These are phyloP conservation scores for Cutaneotrichosporon spelunceum DNA, from an alignment of 1,284 basidiomycete species.

Conservation along the genomic window DNA sequence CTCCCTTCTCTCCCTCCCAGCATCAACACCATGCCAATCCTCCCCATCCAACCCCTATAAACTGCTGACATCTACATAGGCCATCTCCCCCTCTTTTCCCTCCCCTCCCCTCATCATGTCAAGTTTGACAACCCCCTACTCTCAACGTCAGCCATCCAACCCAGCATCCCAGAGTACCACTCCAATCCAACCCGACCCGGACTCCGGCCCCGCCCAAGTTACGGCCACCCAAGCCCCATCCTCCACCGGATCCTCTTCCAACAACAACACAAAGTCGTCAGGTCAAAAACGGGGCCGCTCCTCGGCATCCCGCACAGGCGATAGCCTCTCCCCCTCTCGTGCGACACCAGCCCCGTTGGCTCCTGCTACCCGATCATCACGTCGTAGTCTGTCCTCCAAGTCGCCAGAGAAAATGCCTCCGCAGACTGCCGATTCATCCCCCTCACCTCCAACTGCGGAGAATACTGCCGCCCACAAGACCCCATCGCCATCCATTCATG, in stretches of 20 bases:
- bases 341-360: slow-evolving; percentile 10
- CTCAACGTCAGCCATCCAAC: neutral
- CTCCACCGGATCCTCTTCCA: neutral
- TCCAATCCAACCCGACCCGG: neutral
- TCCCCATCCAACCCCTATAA: neutral
- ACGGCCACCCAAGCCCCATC: slow-evolving; percentile 9
- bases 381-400: slow-evolving; percentile 18
- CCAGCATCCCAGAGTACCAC: slow-evolving; percentile 2
- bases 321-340: slow-evolving; percentile 20
- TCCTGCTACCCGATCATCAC: slow-evolving; percentile 15
- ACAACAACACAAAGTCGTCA: slow-evolving; percentile 2
- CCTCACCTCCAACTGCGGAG: neutral
- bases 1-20: neutral
- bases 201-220: neutral
- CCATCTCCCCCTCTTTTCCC: slow-evolving; percentile 22
- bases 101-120: slow-evolving; percentile 13
- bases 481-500: neutral
- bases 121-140: slow-evolving; percentile 1
- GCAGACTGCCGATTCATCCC: neutral
- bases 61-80: slow-evolving; percentile 20
- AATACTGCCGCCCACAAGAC: slow-evolving; percentile 2
- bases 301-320: slow-evolving; percentile 2
- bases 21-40: slow-evolving; percentile 2
- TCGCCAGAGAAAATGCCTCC: slow-evolving; percentile 23
- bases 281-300: slow-evolving; percentile 15